A percentile compares a stretch with the other conserved stretches of the same genome.
Evolutionary conservation across 148 eudicot genomes (phyloP).

Genomic region (Rhododendron kiyosumense): DNA sequence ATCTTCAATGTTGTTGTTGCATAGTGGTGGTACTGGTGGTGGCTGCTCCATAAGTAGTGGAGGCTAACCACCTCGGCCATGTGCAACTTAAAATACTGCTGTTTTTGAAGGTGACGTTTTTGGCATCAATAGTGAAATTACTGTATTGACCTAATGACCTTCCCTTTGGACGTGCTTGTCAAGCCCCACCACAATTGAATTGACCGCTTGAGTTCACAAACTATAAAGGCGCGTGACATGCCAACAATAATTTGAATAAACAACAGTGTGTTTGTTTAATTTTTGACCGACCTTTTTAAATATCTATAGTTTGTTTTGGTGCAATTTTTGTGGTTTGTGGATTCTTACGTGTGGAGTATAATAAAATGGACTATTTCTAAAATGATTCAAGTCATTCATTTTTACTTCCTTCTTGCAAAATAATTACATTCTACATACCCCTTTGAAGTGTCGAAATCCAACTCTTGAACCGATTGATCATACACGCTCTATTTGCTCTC

Average conservation of each 20-base stretch:
- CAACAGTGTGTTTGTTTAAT: no score
- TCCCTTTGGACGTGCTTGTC: not conserved
- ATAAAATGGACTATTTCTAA: no score
- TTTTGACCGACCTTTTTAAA: no score
- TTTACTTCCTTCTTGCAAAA: no score
- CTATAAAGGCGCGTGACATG: not conserved
- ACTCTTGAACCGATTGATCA: no score
- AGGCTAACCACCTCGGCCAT: not conserved
- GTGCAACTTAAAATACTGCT: not conserved
- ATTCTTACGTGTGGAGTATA: no score
- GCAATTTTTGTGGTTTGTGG: no score
- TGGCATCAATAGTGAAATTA: not conserved
- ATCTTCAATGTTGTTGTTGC: constrained; percentile 17
- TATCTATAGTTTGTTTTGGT: no score
- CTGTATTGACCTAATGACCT: not conserved
- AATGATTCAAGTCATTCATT: no score
- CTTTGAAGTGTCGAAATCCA: no score
- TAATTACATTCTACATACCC: no score
- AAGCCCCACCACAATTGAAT: not conserved
- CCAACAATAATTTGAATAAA: not conserved
- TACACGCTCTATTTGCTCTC: no score
- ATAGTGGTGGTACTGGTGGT: constrained; percentile 11
- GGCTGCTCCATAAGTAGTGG: not conserved
- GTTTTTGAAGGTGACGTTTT: not conserved
- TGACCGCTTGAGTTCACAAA: not conserved